Conservation (phyloP, 352 stramenopile genomes). For the Phytophthora crassamura region DNA sequence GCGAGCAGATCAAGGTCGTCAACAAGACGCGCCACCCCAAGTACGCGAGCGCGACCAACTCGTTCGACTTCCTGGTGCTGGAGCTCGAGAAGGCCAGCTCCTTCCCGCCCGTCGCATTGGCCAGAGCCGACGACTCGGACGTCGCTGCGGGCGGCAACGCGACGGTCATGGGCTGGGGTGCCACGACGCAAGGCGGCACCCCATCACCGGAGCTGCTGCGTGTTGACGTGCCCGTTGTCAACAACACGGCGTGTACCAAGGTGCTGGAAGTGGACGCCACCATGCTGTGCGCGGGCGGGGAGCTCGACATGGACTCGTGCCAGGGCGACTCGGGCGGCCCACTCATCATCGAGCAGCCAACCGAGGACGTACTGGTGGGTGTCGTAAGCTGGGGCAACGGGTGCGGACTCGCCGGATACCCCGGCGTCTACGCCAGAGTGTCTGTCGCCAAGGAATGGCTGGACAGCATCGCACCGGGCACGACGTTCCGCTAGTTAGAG, state of each 20-base stretch:
- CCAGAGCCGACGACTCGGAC: conserved; percentile 35
- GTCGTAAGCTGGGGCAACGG: conserved; percentile 69
- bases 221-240: conserved; percentile 55
- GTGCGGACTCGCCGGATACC: conserved; percentile 46
- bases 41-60: conserved; percentile 44
- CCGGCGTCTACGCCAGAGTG: conserved; percentile 65
- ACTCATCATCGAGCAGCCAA: conserved; percentile 39
- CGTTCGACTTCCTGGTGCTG: conserved; percentile 68
- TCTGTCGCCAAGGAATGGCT: conserved; percentile 41
- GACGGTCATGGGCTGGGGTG: conserved; percentile 55
- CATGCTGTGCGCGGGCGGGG: conserved; percentile 70
- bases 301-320: conserved; percentile 59
- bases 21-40: conserved; percentile 59
- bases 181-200: conserved; percentile 23
- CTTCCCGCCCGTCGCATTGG: conserved; percentile 45
- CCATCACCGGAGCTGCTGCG: conserved; percentile 43
- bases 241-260: conserved; percentile 48
- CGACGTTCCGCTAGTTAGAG: conserved; percentile 24
- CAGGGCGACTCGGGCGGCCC: conserved; percentile 65
- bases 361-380: conserved; percentile 49
- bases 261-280: conserved; percentile 39
- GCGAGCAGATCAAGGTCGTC: conserved; percentile 57
- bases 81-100: conserved; percentile 49
- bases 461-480: conserved; percentile 14
- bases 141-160: conserved; percentile 31